Conservation (phyloP, 805 yeast genomes). For the Candida gorgasii region DNA sequence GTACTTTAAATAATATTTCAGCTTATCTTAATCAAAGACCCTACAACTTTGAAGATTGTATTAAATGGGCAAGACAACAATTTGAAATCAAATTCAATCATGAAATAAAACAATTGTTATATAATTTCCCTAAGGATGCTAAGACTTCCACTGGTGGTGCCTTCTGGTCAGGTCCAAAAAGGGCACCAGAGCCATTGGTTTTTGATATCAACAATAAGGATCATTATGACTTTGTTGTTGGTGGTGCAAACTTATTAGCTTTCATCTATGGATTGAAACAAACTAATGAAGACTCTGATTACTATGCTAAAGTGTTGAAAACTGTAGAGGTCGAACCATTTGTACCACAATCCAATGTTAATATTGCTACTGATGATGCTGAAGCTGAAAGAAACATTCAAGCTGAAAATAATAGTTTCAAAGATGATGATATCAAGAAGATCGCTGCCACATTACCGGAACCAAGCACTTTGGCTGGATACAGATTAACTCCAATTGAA, state of each 20-base stretch:
- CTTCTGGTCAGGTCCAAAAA: slow-evolving; percentile 97
- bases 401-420: slow-evolving; percentile 40
- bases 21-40: slow-evolving; percentile 81
- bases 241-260: slow-evolving; percentile 90
- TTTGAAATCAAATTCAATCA: slow-evolving; percentile 83
- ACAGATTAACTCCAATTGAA: slow-evolving; percentile 83
- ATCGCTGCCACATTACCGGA: slow-evolving; percentile 82
- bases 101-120: slow-evolving; percentile 86
- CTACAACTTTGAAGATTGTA: slow-evolving; percentile 86
- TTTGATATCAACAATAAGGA: slow-evolving; percentile 76
- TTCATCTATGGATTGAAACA: slow-evolving; percentile 88
- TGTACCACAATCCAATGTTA: slow-evolving; percentile 69
- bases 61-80: slow-evolving; percentile 90
- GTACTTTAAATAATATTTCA: slow-evolving; percentile 77
- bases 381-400: slow-evolving; percentile 85
- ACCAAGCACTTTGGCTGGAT: slow-evolving; percentile 86
- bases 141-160: slow-evolving; percentile 87
- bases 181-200: slow-evolving; percentile 85
- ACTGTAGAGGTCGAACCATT: slow-evolving; percentile 53
- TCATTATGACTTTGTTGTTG: slow-evolving; percentile 81
- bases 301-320: slow-evolving; percentile 56
- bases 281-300: slow-evolving; percentile 51
- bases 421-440: slow-evolving; percentile 62
- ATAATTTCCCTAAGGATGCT: slow-evolving; percentile 94
- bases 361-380: slow-evolving; percentile 80